Evolutionary conservation across 1,284 basidiomycete genomes (phyloP).

Genomic region (Sanghuangporus weigelae): DNA sequence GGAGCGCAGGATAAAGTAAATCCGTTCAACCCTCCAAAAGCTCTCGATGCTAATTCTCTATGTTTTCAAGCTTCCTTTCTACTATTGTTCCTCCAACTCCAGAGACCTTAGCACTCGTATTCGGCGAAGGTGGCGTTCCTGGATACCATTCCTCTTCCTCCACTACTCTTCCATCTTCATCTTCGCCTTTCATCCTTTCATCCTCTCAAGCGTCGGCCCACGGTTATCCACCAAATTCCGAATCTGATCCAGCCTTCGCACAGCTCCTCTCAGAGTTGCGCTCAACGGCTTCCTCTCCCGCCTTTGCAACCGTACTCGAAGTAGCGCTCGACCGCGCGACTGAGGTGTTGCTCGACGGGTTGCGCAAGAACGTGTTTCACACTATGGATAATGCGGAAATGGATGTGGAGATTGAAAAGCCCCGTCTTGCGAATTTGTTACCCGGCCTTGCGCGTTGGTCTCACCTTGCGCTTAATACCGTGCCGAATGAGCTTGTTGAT

Average conservation of each 20-base stretch:
- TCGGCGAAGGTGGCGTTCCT: conserved; percentile 55
- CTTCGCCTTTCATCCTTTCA: conserved; percentile 21
- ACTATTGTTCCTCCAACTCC: conserved; percentile 68
- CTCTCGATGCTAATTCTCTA: neutral
- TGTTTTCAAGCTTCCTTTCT: conserved; percentile 55
- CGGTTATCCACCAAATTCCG: conserved; percentile 22
- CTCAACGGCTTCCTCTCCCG: conserved; percentile 54
- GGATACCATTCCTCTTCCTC: conserved; percentile 28
- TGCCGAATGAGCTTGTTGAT: conserved; percentile 83
- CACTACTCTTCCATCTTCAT: conserved; percentile 21
- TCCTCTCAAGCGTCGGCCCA: conserved; percentile 22
- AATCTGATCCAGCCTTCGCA: conserved; percentile 49
- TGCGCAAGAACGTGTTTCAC: conserved; percentile 53
- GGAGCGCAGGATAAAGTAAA: conserved; percentile 53
- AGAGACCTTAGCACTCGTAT: conserved; percentile 61
- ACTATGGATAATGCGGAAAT: conserved; percentile 23
- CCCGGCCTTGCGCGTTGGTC: conserved; percentile 78
- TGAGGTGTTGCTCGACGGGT: conserved; percentile 44
- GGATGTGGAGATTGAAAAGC: conserved; percentile 38
- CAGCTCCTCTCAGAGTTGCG: conserved; percentile 68
- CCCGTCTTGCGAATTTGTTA: conserved; percentile 69
- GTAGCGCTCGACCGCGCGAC: conserved; percentile 66
- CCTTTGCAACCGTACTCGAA: conserved; percentile 66
- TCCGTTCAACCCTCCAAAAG: conserved; percentile 6
- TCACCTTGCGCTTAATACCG: conserved; percentile 58